Base-by-base conservation (phyloP, 1,284 basidiomycete species). In the Tremellales sp. region DNA sequence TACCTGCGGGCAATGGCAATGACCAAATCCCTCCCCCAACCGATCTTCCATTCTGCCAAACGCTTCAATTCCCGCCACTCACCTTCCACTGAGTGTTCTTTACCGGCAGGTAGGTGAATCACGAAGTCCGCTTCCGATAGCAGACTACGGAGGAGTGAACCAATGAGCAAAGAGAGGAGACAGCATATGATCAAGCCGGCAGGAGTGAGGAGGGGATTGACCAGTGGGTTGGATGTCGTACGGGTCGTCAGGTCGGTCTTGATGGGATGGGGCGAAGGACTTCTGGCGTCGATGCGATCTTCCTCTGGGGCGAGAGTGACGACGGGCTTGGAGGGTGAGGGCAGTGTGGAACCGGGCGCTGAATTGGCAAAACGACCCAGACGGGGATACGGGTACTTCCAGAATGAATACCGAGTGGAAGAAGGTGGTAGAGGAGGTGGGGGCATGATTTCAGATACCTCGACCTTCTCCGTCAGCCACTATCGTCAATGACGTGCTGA, bases 91-190 rank as follows among this genome's bases (percentile, higher is more conserved):
- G 60, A 64, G 11, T 54, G 58, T 24, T 72, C 74, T 40, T 29
- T 26, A 19, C 7, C 48, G 46, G 76, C 77, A 52, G 82, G 82
- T 43, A 89, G 80, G 70, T 87, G 87, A 46, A 75, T 60, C 22
- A 94, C 83, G 75, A 93, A 97, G 72, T 97, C 93, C n/a, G 87
- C 85, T 46, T 72, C 70, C 7, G 85, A 84, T 35, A 97, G 75
- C 53, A 97, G 77, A 7, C 88, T 89, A 50, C 94, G 82, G 54
- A 94, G 73, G 43, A 98, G 77, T 11, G 89, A 93, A 31, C 94
- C 94, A 55, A 97, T 78, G 56, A 98, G 76, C 73, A 97, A 93
- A 31, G 88, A 86, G 54, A 94, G 87, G 55, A 97, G 70, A 40
- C 84, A 89, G 15, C 87, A 81, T 50, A 93, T 76, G 54, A 97